Percentiles rank a stretch among this genome's conserved stretches.
Evolutionary conservation across 1,284 basidiomycete genomes (phyloP).

Genomic region (Trichosporon ovoides): DNA sequence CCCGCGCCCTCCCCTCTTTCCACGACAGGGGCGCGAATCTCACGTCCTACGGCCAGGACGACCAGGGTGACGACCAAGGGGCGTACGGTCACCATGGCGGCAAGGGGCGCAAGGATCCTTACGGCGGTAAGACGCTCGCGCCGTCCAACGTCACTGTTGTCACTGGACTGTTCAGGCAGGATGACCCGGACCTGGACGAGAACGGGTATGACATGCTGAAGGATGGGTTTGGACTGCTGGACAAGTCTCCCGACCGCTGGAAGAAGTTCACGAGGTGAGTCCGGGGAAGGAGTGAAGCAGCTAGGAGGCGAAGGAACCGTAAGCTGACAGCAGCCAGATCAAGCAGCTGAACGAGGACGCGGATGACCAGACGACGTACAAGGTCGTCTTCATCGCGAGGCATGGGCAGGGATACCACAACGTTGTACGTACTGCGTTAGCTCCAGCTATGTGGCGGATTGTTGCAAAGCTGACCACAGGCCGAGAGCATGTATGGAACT

Average conservation of each 20-base stretch:
- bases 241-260: constrained; percentile 29
- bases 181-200: constrained; percentile 21
- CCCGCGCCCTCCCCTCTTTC: background rate
- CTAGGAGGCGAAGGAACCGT: no score
- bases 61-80: background rate
- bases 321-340: constrained; percentile 20
- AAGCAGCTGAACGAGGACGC: constrained; percentile 27
- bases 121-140: constrained; percentile 19
- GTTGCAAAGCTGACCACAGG: constrained; percentile 11
- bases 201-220: constrained; percentile 28
- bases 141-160: constrained; percentile 30
- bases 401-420: constrained; percentile 46
- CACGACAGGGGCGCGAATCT: background rate
- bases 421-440: constrained; percentile 7
- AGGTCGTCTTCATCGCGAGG: constrained; percentile 44
- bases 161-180: constrained; percentile 22
- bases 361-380: constrained; percentile 35
- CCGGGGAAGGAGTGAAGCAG: no score
- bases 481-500: constrained; percentile 40
- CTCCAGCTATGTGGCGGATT: no score
- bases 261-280: constrained; percentile 19
- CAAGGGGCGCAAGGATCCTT: constrained; percentile 3
- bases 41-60: background rate
- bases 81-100: background rate
- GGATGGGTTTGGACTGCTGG: constrained; percentile 38